Evolutionary conservation across 176 grass and related monocot genomes (phyloP).

Genomic region (Avena eriantha): DNA sequence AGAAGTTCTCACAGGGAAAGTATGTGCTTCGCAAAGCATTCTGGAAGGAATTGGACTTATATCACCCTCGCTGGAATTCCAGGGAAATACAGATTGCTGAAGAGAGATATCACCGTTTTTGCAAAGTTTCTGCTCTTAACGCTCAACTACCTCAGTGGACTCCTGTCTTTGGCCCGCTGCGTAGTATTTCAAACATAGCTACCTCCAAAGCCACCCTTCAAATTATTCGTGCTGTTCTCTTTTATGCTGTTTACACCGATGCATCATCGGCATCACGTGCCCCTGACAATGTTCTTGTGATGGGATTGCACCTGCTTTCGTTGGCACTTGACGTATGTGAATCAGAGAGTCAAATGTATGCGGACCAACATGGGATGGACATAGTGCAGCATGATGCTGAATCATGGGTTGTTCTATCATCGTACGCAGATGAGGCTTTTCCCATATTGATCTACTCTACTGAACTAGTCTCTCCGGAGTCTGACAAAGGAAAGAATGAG

Average conservation of each 20-base stretch:
- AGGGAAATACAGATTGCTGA: slow-evolving; percentile 91
- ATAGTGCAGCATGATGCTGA: slow-evolving; percentile 62
- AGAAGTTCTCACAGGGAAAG: slow-evolving; percentile 66
- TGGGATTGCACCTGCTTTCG: slow-evolving; percentile 80
- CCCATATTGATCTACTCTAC: slow-evolving; percentile 72
- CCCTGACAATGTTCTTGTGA: slow-evolving; percentile 90
- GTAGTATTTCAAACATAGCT: slow-evolving; percentile 75
- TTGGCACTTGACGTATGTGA: slow-evolving; percentile 90
- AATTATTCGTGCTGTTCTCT: slow-evolving; percentile 82
- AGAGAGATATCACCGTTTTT: slow-evolving; percentile 98
- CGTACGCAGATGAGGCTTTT: slow-evolving; percentile 50
- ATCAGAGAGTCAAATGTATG: slow-evolving; percentile 51
- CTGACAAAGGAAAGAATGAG: slow-evolving; percentile 63
- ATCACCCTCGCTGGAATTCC: slow-evolving; percentile 97
- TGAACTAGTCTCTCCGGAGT: slow-evolving; percentile 60
- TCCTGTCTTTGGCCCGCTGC: slow-evolving; percentile 65
- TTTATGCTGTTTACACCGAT: slow-evolving; percentile 68
- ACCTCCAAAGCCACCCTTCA: slow-evolving; percentile 78
- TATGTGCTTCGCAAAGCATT: slow-evolving; percentile 81
- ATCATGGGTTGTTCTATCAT: slow-evolving; percentile 60
- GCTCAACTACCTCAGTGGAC: slow-evolving; percentile 91
- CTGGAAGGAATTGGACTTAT: slow-evolving; percentile 97
- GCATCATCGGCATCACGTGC: slow-evolving; percentile 58
- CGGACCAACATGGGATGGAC: slow-evolving; percentile 46
- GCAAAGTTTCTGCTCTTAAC: slow-evolving; percentile 82